Conservation (phyloP, 1,284 basidiomycete species). For the Marasmius sp. region DNA sequence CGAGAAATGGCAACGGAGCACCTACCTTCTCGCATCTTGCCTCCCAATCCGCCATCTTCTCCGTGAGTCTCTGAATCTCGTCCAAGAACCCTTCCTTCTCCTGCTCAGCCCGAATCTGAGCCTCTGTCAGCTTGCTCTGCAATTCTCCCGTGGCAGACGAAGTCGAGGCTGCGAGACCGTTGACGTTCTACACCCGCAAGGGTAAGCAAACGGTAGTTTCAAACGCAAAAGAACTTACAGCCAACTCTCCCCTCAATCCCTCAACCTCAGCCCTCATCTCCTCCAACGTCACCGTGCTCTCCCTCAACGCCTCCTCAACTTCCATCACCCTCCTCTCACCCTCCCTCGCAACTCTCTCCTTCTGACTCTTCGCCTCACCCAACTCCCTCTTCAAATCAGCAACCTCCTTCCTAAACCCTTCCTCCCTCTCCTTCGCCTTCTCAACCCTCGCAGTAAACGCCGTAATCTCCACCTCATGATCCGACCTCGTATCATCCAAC, state of each 20-base stretch:
- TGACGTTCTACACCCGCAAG: constrained; percentile 47
- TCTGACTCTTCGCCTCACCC: constrained; percentile 58
- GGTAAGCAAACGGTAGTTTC: not conserved
- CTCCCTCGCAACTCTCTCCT: constrained; percentile 55
- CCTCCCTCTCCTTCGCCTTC: constrained; percentile 79
- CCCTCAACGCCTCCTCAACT: constrained; percentile 84
- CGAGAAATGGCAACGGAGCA: not conserved
- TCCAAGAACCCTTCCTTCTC: constrained; percentile 18
- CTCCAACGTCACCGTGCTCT: constrained; percentile 88
- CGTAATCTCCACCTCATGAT: constrained; percentile 75
- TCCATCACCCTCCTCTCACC: constrained; percentile 73
- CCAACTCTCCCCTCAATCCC: constrained; percentile 71
- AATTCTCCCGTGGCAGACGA: constrained; percentile 38
- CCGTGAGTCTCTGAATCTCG: not conserved
- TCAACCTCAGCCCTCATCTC: constrained; percentile 93
- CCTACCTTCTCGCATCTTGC: not conserved
- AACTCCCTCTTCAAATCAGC: constrained; percentile 67
- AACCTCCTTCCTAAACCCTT: constrained; percentile 68
- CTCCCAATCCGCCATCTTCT: not conserved
- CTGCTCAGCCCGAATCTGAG: constrained; percentile 11
- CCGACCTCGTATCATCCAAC: constrained; percentile 75
- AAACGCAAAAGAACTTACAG: constrained; percentile 48
- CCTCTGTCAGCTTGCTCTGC: constrained; percentile 5
- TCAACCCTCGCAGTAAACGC: constrained; percentile 64
- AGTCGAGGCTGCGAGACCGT: constrained; percentile 41